phyloP scores from a whole-genome alignment of 2,329 filamentous ascomycete species.

The Alternaria conjuncta region DNA sequence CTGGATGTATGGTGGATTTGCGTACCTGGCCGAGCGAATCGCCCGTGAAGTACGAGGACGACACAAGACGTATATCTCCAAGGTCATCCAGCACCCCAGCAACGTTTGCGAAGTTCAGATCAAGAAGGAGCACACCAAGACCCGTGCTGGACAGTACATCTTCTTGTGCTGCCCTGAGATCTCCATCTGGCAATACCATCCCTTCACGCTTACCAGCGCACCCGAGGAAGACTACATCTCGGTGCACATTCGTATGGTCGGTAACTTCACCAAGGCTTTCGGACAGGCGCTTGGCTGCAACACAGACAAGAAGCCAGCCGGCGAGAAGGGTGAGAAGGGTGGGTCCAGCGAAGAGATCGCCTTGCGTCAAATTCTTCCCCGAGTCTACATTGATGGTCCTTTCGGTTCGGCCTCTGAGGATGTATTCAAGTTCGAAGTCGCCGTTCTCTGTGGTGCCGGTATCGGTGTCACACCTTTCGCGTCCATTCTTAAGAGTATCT shows the following conservation, averaged over 20 bases:
- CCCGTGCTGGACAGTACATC: conserved; percentile 81
- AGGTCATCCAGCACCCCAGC: conserved; percentile 87
- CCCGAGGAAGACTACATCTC: conserved; percentile 92
- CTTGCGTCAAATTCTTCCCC: conserved; percentile 75
- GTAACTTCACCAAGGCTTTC: conserved; percentile 77
- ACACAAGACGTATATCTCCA: conserved; percentile 85
- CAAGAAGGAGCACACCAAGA: conserved; percentile 87
- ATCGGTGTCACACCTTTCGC: conserved; percentile 61
- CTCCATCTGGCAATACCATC: conserved; percentile 87
- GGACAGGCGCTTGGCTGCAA: conserved; percentile 77
- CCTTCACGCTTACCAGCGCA: conserved; percentile 84
- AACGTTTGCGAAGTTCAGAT: conserved; percentile 92
- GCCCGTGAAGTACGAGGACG: conserved; percentile 79
- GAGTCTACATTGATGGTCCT: conserved; percentile 83
- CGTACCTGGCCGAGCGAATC: conserved; percentile 80
- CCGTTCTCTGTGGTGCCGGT: conserved; percentile 58
- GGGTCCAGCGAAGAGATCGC: conserved; percentile 71
- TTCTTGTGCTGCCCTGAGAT: conserved; percentile 87
- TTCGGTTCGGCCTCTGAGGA: conserved; percentile 88
- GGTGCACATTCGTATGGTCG: conserved; percentile 82
- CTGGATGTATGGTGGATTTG: conserved; percentile 84
- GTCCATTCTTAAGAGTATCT: conserved; percentile 76
- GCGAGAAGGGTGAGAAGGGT: conserved; percentile 57
- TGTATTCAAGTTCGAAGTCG: conserved; percentile 73
- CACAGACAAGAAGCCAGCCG: conserved; percentile 63